Evolutionary conservation across 169 alveolate species (phyloP).

Genomic region (Plasmodium adleri): DNA sequence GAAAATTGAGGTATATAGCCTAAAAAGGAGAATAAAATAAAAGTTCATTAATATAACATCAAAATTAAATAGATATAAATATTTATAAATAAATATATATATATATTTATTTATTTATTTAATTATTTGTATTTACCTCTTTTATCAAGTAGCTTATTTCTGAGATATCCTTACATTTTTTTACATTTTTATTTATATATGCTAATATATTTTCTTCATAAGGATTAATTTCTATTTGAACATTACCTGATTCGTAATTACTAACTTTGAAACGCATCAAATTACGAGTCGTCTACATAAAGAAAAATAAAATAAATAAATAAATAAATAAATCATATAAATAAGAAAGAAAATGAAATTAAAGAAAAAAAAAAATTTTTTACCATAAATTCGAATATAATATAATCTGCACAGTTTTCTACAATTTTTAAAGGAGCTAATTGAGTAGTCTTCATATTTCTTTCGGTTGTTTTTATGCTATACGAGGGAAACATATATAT

Average conservation of each 20-base stretch:
- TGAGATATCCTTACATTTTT: conserved; percentile 69
- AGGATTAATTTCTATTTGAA: conserved; percentile 59
- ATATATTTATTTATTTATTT: neutral
- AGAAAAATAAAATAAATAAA: neutral
- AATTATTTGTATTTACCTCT: conserved; percentile 39
- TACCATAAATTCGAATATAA: conserved; percentile 66
- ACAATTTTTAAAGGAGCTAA: conserved; percentile 66
- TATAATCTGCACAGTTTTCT: conserved; percentile 44
- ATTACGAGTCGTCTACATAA: conserved; percentile 53
- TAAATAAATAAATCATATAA: neutral
- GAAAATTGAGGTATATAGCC: conserved; percentile 66
- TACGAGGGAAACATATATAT: neutral
- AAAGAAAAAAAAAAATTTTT: neutral
- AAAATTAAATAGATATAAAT: conserved; percentile 3
- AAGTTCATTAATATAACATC: neutral
- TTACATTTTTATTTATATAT: conserved; percentile 53
- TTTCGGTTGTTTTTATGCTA: conserved; percentile 61
- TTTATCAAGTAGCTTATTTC: conserved; percentile 66
- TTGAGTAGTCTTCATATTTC: conserved; percentile 73
- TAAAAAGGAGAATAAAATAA: conserved; percentile 15
- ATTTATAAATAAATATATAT: neutral
- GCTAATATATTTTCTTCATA: conserved; percentile 55
- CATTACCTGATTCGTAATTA: conserved; percentile 37
- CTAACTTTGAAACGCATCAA: conserved; percentile 40
- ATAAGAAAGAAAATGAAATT: neutral